Percentiles rank a stretch among this genome's conserved stretches.
These are phyloP conservation scores for Phylloporus arenicola DNA, from an alignment of 768 basidiomycete species.

Conservation along the genomic window DNA sequence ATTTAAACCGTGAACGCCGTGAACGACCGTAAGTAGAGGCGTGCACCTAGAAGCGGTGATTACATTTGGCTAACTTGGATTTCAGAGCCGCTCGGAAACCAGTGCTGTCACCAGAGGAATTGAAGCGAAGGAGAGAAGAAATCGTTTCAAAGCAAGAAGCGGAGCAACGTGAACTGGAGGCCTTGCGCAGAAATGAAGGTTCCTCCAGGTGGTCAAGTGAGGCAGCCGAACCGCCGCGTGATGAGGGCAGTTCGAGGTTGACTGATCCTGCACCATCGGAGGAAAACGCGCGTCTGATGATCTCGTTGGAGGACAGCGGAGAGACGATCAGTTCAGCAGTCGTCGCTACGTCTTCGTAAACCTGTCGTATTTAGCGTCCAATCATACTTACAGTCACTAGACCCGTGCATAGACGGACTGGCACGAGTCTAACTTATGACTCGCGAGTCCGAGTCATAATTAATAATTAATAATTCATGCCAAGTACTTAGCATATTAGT, in stretches of 20 bases:
- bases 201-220: neutral
- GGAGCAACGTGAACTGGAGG: slow-evolving; percentile 10
- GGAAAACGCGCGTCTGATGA: neutral
- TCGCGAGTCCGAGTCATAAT: neutral
- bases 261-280: neutral
- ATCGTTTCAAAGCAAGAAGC: slow-evolving; percentile 12
- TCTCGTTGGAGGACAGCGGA: neutral
- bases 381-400: too few species aligned
- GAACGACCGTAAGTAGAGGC: slow-evolving; percentile 4
- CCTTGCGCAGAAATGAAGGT: neutral
- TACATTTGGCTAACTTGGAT: neutral
- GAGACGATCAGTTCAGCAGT: neutral
- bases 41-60: neutral
- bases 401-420: too few species aligned
- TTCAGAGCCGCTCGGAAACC: neutral
- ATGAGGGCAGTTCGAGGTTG: neutral
- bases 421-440: too few species aligned
- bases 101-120: neutral
- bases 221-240: neutral
- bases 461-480: neutral
- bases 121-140: slow-evolving; percentile 6
- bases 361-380: neutral
- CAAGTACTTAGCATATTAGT: slow-evolving; percentile 24
- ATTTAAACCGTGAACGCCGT: neutral
- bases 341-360: neutral